Conservation (phyloP, 192 early-diverging fungal species). For the Coemansia sp. region DNA sequence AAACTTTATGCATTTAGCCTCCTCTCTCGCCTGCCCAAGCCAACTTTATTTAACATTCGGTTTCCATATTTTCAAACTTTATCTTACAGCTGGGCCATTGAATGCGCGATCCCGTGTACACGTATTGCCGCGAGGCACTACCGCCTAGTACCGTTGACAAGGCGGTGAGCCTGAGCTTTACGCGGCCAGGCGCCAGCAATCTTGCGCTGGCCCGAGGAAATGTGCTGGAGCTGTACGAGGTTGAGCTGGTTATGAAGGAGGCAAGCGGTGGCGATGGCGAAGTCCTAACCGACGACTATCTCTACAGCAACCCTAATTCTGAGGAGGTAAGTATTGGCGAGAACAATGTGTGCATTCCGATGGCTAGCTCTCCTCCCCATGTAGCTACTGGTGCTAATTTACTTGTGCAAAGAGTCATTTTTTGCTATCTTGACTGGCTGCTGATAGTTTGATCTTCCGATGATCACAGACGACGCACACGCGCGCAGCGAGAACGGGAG, state of each 20-base stretch:
- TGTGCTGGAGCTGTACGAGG: slow-evolving; percentile 47
- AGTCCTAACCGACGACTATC: slow-evolving; percentile 31
- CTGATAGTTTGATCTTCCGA: slow-evolving; percentile 39
- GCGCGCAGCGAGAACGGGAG: slow-evolving; percentile 1
- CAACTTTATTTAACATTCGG: too few relatives aligned
- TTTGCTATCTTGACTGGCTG: background rate
- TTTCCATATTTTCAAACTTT: background rate
- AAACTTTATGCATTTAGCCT: background rate
- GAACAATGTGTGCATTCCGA: background rate
- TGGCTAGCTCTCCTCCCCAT: background rate
- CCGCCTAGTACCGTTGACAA: slow-evolving; percentile 44
- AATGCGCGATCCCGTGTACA: slow-evolving; percentile 52
- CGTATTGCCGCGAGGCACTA: slow-evolving; percentile 52
- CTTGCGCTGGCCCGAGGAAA: slow-evolving; percentile 49
- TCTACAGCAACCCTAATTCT: slow-evolving; percentile 20
- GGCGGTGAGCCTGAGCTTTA: slow-evolving; percentile 47
- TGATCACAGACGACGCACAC: slow-evolving; percentile 29
- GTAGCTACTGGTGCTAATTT: background rate
- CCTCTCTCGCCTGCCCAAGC: too few relatives aligned
- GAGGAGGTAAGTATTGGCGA: slow-evolving; percentile 16
- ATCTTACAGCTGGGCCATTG: background rate
- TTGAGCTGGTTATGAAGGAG: slow-evolving; percentile 26
- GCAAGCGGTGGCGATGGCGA: slow-evolving; percentile 15
- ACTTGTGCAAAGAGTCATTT: background rate
- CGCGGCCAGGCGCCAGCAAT: slow-evolving; percentile 35